Evolutionary conservation across 2,329 filamentous ascomycete species (phyloP).

Genomic region (Juglanconis juglandina): DNA sequence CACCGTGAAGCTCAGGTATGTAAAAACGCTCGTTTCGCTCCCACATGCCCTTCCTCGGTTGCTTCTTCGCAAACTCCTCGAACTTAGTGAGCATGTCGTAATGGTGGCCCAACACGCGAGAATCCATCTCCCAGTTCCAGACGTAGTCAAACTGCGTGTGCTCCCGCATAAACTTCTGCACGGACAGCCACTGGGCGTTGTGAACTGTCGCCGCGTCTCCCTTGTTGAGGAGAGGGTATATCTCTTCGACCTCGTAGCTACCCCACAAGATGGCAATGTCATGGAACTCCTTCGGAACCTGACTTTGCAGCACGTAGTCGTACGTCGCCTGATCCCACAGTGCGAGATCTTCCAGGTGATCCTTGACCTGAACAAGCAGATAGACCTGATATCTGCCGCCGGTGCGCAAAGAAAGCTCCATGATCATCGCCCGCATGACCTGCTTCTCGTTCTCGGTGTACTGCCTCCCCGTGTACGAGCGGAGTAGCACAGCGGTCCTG

Average conservation of each 20-base stretch:
- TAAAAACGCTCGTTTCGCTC: conserved; percentile 71
- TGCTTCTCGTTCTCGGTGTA: conserved; percentile 79
- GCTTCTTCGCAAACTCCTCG: conserved; percentile 58
- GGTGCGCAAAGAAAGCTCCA: conserved; percentile 70
- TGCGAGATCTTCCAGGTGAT: conserved; percentile 41
- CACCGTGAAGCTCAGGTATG: conserved; percentile 65
- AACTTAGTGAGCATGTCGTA: conserved; percentile 74
- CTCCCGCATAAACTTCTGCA: conserved; percentile 72
- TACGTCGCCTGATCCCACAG: conserved; percentile 61
- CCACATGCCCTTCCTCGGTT: conserved; percentile 71
- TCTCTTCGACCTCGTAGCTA: conserved; percentile 67
- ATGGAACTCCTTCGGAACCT: conserved; percentile 45
- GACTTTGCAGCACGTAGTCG: conserved; percentile 50
- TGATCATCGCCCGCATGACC: conserved; percentile 73
- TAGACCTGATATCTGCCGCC: conserved; percentile 81
- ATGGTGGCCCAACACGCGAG: conserved; percentile 74
- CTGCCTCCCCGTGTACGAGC: conserved; percentile 70
- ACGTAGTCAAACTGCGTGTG: conserved; percentile 77
- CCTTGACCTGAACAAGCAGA: conserved; percentile 75
- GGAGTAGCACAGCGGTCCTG: conserved; percentile 71
- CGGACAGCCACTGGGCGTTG: conserved; percentile 64
- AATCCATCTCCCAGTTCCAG: conserved; percentile 88
- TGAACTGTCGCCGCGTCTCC: conserved; percentile 49
- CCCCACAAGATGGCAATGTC: conserved; percentile 73
- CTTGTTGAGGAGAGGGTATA: conserved; percentile 71